phyloP scores from a whole-genome alignment of 768 basidiomycete species.

The Pleurotus eryngii region DNA sequence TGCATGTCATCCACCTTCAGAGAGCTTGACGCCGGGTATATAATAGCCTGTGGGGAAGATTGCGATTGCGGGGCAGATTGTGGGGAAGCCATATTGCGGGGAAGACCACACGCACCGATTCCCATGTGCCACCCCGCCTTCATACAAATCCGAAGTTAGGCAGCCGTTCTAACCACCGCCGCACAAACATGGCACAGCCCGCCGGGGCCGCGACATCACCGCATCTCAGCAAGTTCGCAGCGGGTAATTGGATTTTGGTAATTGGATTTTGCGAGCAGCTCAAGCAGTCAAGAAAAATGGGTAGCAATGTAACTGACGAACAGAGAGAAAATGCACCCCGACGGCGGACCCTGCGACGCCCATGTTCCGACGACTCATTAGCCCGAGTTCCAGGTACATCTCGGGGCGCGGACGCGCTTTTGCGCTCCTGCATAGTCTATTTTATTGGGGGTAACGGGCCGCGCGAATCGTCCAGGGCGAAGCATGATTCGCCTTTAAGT shows the following conservation, averaged over 20 bases:
- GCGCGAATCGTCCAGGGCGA: not conserved
- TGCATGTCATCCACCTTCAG: not conserved
- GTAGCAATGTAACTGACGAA: not conserved
- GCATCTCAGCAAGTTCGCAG: not conserved
- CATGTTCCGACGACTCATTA: not conserved
- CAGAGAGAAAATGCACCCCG: not conserved
- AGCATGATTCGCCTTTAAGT: not conserved
- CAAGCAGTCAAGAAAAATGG: not conserved
- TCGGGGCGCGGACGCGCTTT: not conserved
- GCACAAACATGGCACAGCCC: not conserved
- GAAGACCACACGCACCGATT: not conserved
- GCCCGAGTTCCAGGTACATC: not conserved
- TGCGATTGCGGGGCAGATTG: not conserved
- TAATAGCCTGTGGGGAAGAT: not conserved
- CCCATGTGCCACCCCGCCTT: not conserved
- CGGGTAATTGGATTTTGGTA: no score
- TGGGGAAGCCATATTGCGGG: not conserved
- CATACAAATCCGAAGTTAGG: not conserved
- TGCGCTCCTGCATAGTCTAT: not conserved
- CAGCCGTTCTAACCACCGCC: not conserved
- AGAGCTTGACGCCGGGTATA: not conserved
- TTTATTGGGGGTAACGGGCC: not conserved
- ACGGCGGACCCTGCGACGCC: not conserved
- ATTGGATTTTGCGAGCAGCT: not conserved
- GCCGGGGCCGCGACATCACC: not conserved